Base-by-base conservation (phyloP, 2,329 filamentous ascomycete species). In the Alternaria longipes region DNA sequence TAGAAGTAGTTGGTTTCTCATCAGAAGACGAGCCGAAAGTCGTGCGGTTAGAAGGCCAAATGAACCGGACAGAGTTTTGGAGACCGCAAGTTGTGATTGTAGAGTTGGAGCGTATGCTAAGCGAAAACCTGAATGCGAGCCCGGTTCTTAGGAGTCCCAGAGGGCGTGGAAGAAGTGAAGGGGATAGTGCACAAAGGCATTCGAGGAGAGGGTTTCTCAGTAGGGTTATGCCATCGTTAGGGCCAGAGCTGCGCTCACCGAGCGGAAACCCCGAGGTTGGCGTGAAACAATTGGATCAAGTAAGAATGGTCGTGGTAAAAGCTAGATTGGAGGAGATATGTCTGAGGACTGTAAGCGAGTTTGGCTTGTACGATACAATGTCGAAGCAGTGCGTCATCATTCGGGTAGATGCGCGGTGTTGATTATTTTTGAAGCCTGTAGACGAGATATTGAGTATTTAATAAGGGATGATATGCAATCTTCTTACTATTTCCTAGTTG, bases 51-150 rank as follows among this genome's bases (percentile, higher is more conserved):
- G 67, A 75, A 20, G 80, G 80, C 5, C 69, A 76, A 30, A 77
- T 81, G 51, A 78, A 83, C 50, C 71, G 68, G 1, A 72, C 79
- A 8, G 79, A 80, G 56, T 84, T 83, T 59, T 83, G 81, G 81
- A 74, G 75, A 38, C 75, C 80, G 18, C 74, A 74, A 8, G 73
- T 70, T n/a, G 78, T 82, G 1, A 66, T 83, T 8, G 66, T 73
- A 24, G 81, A 83, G 60, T 59, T 84, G 58, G 75, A 79, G 51
- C 60, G 68, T 4, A 65, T 73, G 45, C 56, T 82, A 54, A 70
- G 72, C 38, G 69, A 74, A 20, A 69, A 61, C 22, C 62, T 82
- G 42, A 76, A 74, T 64, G 63, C 61, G n/a, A 68, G 58, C 45
- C 40, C 58, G 28, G 54, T 56, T 5, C 20, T 69, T 38, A 56